A percentile compares a stretch with the other conserved stretches of the same genome.
Evolutionary conservation across 1,139 yeast genomes (phyloP).

Genomic region (Cylindricascospora bacillispora): DNA sequence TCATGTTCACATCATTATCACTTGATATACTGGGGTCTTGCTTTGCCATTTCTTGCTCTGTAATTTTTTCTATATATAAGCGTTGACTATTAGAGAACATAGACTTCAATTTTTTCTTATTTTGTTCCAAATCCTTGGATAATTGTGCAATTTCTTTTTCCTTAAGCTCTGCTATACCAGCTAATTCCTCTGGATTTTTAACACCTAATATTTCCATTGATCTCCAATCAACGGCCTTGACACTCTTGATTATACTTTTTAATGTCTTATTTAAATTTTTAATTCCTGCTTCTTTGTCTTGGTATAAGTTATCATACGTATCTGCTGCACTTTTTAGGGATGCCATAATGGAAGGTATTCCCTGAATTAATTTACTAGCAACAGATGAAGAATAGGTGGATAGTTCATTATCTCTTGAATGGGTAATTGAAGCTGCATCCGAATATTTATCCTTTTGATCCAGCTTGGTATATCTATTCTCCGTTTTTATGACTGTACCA

Average conservation of each 20-base stretch:
- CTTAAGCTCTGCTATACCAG: constrained; percentile 29
- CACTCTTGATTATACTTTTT: constrained; percentile 13
- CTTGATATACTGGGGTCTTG: background rate
- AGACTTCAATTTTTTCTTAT: constrained; percentile 15
- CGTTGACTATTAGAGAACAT: background rate
- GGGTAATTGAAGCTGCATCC: too few species aligned
- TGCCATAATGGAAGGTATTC: constrained; percentile 19
- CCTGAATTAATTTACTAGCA: constrained; percentile 20
- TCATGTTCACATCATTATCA: constrained; percentile 11
- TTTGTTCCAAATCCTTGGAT: constrained; percentile 8
- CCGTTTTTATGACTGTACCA: background rate
- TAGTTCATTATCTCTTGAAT: too few species aligned
- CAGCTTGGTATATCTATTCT: background rate
- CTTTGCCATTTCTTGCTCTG: constrained; percentile 10
- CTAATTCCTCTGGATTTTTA: constrained; percentile 32
- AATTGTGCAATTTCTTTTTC: constrained; percentile 29
- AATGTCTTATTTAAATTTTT: constrained; percentile 14
- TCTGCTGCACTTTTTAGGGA: constrained; percentile 39
- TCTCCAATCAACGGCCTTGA: constrained; percentile 11
- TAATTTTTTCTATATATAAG: background rate
- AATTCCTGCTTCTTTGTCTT: constrained; percentile 12
- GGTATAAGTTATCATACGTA: constrained; percentile 29
- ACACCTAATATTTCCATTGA: constrained; percentile 31
- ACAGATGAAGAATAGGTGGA: constrained; percentile 23
- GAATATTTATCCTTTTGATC: constrained; percentile 7